Evolutionary conservation across 148 eudicot genomes (phyloP).

Genomic region (Tetragonia tetragonoides): DNA sequence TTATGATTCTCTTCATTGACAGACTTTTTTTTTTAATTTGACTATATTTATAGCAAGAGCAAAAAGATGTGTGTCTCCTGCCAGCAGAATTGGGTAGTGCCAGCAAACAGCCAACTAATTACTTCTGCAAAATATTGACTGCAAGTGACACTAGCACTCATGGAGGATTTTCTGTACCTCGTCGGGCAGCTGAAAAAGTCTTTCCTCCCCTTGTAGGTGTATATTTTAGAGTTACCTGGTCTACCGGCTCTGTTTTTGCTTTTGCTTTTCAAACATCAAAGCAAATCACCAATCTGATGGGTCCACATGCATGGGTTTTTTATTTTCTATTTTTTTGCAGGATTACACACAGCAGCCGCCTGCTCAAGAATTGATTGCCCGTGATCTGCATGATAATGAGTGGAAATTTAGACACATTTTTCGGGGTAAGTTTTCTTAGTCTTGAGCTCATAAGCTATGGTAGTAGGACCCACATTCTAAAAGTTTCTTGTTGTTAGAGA

Average conservation of each 20-base stretch:
- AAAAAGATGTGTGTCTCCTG: conserved; percentile 56
- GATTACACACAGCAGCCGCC: conserved; percentile 75
- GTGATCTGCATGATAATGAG: conserved; percentile 70
- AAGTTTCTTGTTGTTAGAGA: background rate
- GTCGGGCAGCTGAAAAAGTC: conserved; percentile 81
- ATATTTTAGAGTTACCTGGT: background rate
- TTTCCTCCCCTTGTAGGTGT: conserved; percentile 71
- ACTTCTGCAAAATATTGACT: conserved; percentile 71
- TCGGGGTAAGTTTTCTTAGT: conserved; percentile 40
- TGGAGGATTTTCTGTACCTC: conserved; percentile 83
- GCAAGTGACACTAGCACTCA: conserved; percentile 84
- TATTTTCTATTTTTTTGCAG: conserved; percentile 28
- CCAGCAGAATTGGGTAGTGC: conserved; percentile 61
- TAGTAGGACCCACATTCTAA: background rate
- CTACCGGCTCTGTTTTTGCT: conserved; percentile 1
- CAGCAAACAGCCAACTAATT: conserved; percentile 71
- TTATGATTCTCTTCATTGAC: conserved; percentile 14
- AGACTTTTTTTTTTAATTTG: background rate
- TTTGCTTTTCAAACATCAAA: background rate
- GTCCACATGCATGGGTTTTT: conserved; percentile 4
- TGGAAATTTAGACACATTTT: conserved; percentile 79
- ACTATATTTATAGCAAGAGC: conserved; percentile 49
- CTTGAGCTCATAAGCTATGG: background rate
- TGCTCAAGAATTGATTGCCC: conserved; percentile 61
- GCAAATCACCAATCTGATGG: conserved; percentile 9